Percentiles rank a stretch among this genome's conserved stretches.
Evolutionary conservation across 345 rosid genomes (phyloP).

Genomic region (Gossypium australe): DNA sequence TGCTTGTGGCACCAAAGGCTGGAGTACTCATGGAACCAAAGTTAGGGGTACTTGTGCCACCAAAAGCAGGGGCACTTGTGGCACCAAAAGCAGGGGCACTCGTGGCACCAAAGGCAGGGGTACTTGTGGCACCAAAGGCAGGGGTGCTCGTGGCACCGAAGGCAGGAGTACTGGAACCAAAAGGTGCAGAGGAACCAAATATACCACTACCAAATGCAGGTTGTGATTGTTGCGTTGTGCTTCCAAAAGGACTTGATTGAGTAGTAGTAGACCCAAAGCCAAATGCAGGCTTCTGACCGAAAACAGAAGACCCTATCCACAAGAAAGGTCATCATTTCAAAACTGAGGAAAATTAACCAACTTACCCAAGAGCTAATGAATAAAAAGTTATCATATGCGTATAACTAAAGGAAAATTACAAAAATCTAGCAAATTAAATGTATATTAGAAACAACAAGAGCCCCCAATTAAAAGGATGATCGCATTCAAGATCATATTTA

Average conservation of each 20-base stretch:
- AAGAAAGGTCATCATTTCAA: background rate
- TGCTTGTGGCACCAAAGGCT: conserved; percentile 39
- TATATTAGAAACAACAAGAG: background rate
- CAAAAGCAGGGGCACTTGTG: conserved; percentile 47
- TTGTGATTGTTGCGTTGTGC: conserved; percentile 59
- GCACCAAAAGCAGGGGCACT: conserved; percentile 44
- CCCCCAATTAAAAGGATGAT: background rate
- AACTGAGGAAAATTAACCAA: background rate
- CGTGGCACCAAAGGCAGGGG: conserved; percentile 42
- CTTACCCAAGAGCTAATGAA: background rate
- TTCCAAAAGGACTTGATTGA: conserved; percentile 59
- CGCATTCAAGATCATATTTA: background rate
- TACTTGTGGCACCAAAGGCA: conserved; percentile 48
- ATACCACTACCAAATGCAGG: conserved; percentile 56
- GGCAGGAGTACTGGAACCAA: conserved; percentile 53
- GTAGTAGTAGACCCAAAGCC: conserved; percentile 65
- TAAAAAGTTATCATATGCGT: background rate
- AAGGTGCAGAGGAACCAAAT: conserved; percentile 64
- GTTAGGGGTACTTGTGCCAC: conserved; percentile 37
- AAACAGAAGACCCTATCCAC: conserved; percentile 48
- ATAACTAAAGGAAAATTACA: background rate
- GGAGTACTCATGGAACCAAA: conserved; percentile 47
- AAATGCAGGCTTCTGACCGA: conserved; percentile 75
- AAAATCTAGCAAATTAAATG: background rate
- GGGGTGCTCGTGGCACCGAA: conserved; percentile 43